These are phyloP conservation scores for Phylloporus sp. DNA, from an alignment of 1,284 basidiomycete species.

Conservation along the genomic window DNA sequence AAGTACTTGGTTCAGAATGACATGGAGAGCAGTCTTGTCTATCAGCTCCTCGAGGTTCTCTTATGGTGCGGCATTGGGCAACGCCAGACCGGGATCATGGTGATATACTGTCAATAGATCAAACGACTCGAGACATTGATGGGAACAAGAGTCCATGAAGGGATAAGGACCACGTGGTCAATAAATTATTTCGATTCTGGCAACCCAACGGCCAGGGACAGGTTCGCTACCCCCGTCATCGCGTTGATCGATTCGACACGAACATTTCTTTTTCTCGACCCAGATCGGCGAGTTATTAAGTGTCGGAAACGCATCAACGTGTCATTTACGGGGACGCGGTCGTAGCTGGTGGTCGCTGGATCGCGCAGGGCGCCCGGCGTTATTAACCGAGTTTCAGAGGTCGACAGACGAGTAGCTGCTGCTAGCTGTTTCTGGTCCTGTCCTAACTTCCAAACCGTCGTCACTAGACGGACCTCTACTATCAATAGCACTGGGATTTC, in stretches of 20 bases:
- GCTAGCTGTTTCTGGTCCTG: too few relatives aligned
- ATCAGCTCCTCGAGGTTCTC: slow-evolving; percentile 70
- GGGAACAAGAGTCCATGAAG: slow-evolving; percentile 93
- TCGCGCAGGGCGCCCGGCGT: slow-evolving; percentile 75
- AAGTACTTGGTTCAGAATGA: slow-evolving; percentile 91
- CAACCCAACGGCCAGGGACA: slow-evolving; percentile 78
- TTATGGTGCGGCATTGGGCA: slow-evolving; percentile 66
- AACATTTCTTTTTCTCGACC: neutral
- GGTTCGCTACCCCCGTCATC: slow-evolving; percentile 48
- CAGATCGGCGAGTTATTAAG: slow-evolving; percentile 91
- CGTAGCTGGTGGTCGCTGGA: slow-evolving; percentile 91
- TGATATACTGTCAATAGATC: slow-evolving; percentile 94
- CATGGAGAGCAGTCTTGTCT: slow-evolving; percentile 70
- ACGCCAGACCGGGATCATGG: slow-evolving; percentile 85
- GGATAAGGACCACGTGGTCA: slow-evolving; percentile 95
- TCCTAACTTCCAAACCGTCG: too few relatives aligned
- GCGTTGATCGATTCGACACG: too few relatives aligned
- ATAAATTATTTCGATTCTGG: slow-evolving; percentile 93
- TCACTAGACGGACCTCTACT: too few relatives aligned
- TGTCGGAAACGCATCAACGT: slow-evolving; percentile 96
- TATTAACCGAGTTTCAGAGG: slow-evolving; percentile 74
- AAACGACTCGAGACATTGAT: slow-evolving; percentile 93
- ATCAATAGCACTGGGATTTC: too few relatives aligned
- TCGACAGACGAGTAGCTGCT: slow-evolving; percentile 75
- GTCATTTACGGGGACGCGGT: slow-evolving; percentile 90